Evolutionary conservation across 192 early-diverging fungal genomes (phyloP), one percentile per base, ranked within the genome.

Genomic region (Backusella psychrophila): DNA sequence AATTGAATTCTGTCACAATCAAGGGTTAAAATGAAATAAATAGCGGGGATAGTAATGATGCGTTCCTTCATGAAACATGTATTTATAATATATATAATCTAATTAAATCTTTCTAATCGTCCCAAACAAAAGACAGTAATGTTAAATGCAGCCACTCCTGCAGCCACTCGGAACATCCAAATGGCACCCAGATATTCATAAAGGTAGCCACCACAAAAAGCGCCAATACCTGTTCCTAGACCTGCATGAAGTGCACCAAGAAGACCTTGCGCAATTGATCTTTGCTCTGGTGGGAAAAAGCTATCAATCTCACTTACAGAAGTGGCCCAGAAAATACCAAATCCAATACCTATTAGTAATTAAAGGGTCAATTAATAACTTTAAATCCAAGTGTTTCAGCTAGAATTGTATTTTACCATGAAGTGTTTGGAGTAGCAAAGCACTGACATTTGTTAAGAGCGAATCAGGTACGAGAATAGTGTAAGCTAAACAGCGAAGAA

Each of bases 261-360:
- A 21, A 77, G 72, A n/a, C 80, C 80, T 68, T 81, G 80, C 26
- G 80, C 80, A 17, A 81, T 74, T 1, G 76, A 73, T 15, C 80
- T 74, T 56, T 81, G 80, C 23, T 81, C 80, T 14, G 72, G 66
- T 42, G 80, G 73, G 67, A 81, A 81, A 36, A 77, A 81, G 0
- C 68, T 36, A 29, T 81, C 80, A 6, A 81, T 73, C 69, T 81
- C 73, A 59, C 71, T 75, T 2, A 81, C 80, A 17, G 76, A 53
- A 11, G 76, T 77, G 12, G 80, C 74, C 80, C 80, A 81, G 21
- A 81, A 65, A 19, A 77, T 72, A 35, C 76, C 80, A 63, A 74
- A 79, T 1, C 65, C 65, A 23, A 72, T 23, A 63, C 78, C 78
- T 79, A 65, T 36, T 21, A 38, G 36, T 6, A 66, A 52, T 21